Base-by-base conservation (phyloP, 2,329 filamentous ascomycete species). In the Colletotrichum lentis region DNA sequence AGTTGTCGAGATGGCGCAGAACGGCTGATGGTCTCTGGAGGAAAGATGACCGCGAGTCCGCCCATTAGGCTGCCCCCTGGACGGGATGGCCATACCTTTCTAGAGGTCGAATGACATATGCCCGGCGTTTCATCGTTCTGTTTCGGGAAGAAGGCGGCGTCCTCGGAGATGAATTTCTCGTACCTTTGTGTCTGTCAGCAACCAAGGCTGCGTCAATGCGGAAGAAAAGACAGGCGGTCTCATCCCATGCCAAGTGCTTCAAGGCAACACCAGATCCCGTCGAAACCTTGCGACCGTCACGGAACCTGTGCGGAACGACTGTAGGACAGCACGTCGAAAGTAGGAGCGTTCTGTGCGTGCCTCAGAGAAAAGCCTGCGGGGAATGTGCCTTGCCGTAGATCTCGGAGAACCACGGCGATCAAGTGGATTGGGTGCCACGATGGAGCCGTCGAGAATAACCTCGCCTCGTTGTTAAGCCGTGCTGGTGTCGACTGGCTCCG, bases 301-400 rank as follows among this genome's bases (percentile, higher is more conserved):
- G 62, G 55, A 60, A 56, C 24, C 18, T 46, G 44, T 50, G 62
- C 55, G 49, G 55, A 66, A 55, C 16, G 20, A 41, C 37, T 24
- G 22, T 49, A 27, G 18, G 49, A 49, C 49, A 44, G 35, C 18
- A 24, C 20, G 20, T 56, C 27, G 27, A n/a, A 43, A 47, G 49
- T 43, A 27, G 20, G 35, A 68, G 49, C 49, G 55, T 46, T 39
- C 35, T 20, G 27, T 31, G 16, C 14, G 31, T 52, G 35, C 31
- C 24, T 35, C 39, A 18, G 60, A 52, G 35, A 44, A 24, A 31
- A 58, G 49, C 18, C 44, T 52, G 55, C 62, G 62, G 55, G 65
- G 62, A 46, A 52, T 44, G 46, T 49, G 49, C 65, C 65, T 60
- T 65, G 65, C 50, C 55, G 55, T 22, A 68, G 65, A 68, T 68